Percentiles rank a stretch among this genome's conserved stretches.
Evolutionary conservation across 2,329 filamentous ascomycete genomes (phyloP).

Genomic region (Botrytis squamosa): DNA sequence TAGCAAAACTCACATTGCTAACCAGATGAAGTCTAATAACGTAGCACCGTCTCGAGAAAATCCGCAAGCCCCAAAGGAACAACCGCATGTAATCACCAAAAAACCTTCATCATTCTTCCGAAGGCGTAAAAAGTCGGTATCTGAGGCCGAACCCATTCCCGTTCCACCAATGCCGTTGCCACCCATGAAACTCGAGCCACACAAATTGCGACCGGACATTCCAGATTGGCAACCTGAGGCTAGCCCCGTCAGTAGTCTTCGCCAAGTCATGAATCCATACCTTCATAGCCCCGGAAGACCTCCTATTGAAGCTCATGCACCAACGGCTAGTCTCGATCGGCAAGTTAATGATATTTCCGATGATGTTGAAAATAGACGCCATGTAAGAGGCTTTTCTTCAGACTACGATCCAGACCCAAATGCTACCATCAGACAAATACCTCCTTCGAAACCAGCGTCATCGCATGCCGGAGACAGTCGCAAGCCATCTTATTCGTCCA

Average conservation of each 20-base stretch:
- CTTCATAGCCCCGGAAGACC: slow-evolving; percentile 44
- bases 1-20: slow-evolving; percentile 46
- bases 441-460: slow-evolving; percentile 28
- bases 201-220: slow-evolving; percentile 29
- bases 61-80: slow-evolving; percentile 36
- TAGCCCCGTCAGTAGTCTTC: slow-evolving; percentile 76
- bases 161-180: slow-evolving; percentile 45
- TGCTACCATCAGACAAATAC: slow-evolving; percentile 68
- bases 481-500: slow-evolving; percentile 22
- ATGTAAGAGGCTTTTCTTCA: slow-evolving; percentile 64
- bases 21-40: slow-evolving; percentile 47
- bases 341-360: slow-evolving; percentile 33
- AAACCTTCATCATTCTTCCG: slow-evolving; percentile 95
- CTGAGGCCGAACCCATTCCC: slow-evolving; percentile 64
- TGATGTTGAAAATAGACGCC: slow-evolving; percentile 22
- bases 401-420: slow-evolving; percentile 72
- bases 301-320: slow-evolving; percentile 29
- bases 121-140: slow-evolving; percentile 84
- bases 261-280: slow-evolving; percentile 85
- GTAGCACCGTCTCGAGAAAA: slow-evolving; percentile 32
- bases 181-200: slow-evolving; percentile 15
- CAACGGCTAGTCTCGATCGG: slow-evolving; percentile 26
- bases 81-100: slow-evolving; percentile 62
- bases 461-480: slow-evolving; percentile 13
- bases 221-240: slow-evolving; percentile 31